These are phyloP conservation scores for Podospora australis DNA, from an alignment of 495 filamentous ascomycete genomes.

Conservation along the genomic window DNA sequence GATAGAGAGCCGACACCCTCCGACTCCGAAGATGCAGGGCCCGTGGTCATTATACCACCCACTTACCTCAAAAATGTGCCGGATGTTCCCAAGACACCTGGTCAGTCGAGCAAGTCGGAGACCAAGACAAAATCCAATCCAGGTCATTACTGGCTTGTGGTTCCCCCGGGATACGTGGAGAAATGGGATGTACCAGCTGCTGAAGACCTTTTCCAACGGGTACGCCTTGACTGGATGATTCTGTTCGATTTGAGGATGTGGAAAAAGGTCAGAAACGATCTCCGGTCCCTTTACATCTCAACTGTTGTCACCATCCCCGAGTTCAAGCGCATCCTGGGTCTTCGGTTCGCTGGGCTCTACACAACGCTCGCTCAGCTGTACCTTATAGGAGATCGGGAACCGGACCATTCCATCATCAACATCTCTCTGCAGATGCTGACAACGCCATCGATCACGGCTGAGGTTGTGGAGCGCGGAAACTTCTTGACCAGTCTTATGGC, in stretches of 20 bases:
- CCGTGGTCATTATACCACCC: slow-evolving; percentile 45
- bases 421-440: slow-evolving; percentile 94
- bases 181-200: slow-evolving; percentile 56
- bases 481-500: slow-evolving; percentile 92
- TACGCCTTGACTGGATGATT: slow-evolving; percentile 91
- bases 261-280: slow-evolving; percentile 87
- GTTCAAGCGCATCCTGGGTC: slow-evolving; percentile 92
- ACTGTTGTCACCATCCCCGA: slow-evolving; percentile 91
- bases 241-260: slow-evolving; percentile 94
- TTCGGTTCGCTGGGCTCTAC: slow-evolving; percentile 89
- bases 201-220: slow-evolving; percentile 80
- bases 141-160: slow-evolving; percentile 80
- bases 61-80: slow-evolving; percentile 48
- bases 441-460: slow-evolving; percentile 89
- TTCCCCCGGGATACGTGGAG: slow-evolving; percentile 56
- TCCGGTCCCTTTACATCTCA: slow-evolving; percentile 91
- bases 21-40: slow-evolving; percentile 54
- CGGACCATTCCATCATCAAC: slow-evolving; percentile 97
- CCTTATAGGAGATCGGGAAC: slow-evolving; percentile 91
- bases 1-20: slow-evolving; percentile 52
- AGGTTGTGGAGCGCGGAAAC: slow-evolving; percentile 92
- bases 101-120: slow-evolving; percentile 21
- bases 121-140: slow-evolving; percentile 41
- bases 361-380: slow-evolving; percentile 90
- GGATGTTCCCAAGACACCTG: slow-evolving; percentile 53